Base-by-base conservation (phyloP, 1,139 yeast genomes). In the Saccharomyces hybrid region DNA sequence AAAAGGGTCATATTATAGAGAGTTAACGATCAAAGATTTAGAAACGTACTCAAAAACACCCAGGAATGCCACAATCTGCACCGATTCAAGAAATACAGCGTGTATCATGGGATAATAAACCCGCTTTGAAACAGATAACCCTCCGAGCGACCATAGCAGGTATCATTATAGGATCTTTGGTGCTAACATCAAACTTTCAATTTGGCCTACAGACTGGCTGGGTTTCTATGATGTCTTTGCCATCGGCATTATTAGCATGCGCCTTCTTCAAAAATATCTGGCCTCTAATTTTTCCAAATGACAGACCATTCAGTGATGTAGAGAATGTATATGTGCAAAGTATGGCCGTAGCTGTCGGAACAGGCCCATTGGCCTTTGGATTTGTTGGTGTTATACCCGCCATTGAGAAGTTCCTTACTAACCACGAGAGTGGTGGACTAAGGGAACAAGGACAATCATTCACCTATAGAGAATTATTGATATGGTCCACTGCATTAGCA, bases 171-270 rank as follows among this genome's bases (percentile, higher is more conserved):
- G 97, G 98, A 0, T 80, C 96, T 0, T 72, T 91, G 31, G 91
- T 91, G 29, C 75, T 91, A 42, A 74, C 90, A 24, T 88, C 97
- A 2, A 93, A 93, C 69, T 93, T 93, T 73, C 98, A 91, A 67
- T 93, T 93, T 70, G 99, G 99, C 1, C 75, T 93, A 29, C 99
- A 93, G 67, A 91, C 97, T 0, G 99, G 99, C 1, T 93, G 99
- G 99, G 97, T 93, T 1, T 89, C 97, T 7, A 93, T 93, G 99
- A 93, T 93, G 99, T 87, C 96, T n/a, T 75, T 93, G 55, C 98
- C 99, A 0, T 86, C 97, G 5, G 97, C 98, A 0, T 72, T 93
- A 52, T 71, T 93, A 24, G 97, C 95, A 0, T 91, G 83, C 71
- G 88, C 97, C 0, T 74, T 86, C 26, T 93, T 91, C 76, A 81